Conservation (phyloP, 1,284 basidiomycete species). For the Porodaedalea pini region DNA sequence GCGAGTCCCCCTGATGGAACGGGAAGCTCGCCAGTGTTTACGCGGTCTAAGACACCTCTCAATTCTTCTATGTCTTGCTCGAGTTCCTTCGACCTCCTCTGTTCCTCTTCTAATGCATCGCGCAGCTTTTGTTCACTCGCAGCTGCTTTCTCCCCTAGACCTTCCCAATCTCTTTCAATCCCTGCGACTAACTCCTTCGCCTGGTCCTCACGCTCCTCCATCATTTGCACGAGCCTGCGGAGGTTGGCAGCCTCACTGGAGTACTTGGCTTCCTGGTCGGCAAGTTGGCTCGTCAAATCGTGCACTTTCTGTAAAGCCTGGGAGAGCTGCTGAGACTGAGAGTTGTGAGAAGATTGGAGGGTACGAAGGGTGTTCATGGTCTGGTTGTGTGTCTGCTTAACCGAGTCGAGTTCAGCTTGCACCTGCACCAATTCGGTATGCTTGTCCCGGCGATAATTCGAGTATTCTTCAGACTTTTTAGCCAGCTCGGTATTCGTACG, state of each 20-base stretch:
- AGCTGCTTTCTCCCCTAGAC: constrained; percentile 65
- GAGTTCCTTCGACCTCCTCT: constrained; percentile 53
- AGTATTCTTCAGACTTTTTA: constrained; percentile 67
- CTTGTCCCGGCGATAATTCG: constrained; percentile 67
- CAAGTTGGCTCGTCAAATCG: constrained; percentile 66
- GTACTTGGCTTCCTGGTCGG: constrained; percentile 77
- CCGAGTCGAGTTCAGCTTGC: constrained; percentile 68
- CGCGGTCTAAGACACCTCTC: constrained; percentile 58
- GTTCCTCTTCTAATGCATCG: constrained; percentile 66
- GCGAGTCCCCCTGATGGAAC: constrained; percentile 38
- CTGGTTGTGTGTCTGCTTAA: constrained; percentile 59
- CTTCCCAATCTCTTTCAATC: constrained; percentile 77
- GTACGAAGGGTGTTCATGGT: constrained; percentile 63
- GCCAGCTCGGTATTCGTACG: constrained; percentile 60
- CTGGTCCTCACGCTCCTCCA: constrained; percentile 81
- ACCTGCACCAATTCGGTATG: constrained; percentile 72
- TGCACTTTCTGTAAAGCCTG: constrained; percentile 70
- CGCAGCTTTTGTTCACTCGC: constrained; percentile 58
- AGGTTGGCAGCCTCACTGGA: constrained; percentile 69
- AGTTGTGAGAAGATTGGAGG: constrained; percentile 63
- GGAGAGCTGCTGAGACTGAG: constrained; percentile 64
- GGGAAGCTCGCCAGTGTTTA: constrained; percentile 67
- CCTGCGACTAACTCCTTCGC: constrained; percentile 72
- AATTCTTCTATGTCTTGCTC: constrained; percentile 60
- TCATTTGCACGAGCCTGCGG: constrained; percentile 68